These are phyloP conservation scores for Verticillium isaacii DNA, from an alignment of 2,329 filamentous ascomycete genomes.

Conservation along the genomic window DNA sequence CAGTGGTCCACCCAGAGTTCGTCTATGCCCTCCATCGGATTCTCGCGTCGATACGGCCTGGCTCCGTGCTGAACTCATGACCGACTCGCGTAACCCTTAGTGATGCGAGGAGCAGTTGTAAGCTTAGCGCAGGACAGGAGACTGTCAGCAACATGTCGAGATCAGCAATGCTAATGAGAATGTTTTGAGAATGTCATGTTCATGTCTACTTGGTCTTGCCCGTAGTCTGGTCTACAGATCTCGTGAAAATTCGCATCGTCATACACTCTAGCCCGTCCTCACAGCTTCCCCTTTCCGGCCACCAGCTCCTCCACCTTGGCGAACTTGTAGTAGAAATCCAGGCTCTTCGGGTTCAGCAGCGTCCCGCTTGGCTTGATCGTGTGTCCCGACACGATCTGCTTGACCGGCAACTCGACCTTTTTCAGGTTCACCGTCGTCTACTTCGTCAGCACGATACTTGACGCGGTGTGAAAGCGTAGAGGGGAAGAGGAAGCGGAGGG, in stretches of 20 bases:
- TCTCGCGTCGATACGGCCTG: too few relatives aligned
- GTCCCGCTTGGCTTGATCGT: constrained; percentile 72
- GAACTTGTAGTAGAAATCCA: constrained; percentile 78
- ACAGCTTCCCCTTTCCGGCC: constrained; percentile 42
- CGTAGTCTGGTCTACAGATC: not conserved
- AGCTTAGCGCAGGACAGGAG: too few relatives aligned
- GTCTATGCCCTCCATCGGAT: too few relatives aligned
- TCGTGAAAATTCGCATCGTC: not conserved
- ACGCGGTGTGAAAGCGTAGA: not conserved
- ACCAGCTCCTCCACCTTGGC: constrained; percentile 62
- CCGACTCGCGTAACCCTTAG: too few relatives aligned
- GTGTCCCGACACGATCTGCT: constrained; percentile 75
- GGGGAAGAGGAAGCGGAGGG: not conserved
- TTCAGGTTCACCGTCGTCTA: constrained; percentile 79
- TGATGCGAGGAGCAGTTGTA: too few relatives aligned
- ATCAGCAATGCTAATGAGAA: too few relatives aligned
- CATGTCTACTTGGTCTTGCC: not conserved
- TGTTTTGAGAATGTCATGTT: not conserved
- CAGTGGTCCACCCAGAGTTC: too few relatives aligned
- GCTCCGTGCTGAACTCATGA: too few relatives aligned
- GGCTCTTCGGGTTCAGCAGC: constrained; percentile 67
- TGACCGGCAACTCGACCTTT: constrained; percentile 80
- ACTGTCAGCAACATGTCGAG: too few relatives aligned
- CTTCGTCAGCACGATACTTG: constrained; percentile 9
- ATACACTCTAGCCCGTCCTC: constrained; percentile 10